These are phyloP conservation scores for Drechslerella coelobrocha DNA, from an alignment of 2,329 filamentous ascomycete genomes.

Conservation along the genomic window DNA sequence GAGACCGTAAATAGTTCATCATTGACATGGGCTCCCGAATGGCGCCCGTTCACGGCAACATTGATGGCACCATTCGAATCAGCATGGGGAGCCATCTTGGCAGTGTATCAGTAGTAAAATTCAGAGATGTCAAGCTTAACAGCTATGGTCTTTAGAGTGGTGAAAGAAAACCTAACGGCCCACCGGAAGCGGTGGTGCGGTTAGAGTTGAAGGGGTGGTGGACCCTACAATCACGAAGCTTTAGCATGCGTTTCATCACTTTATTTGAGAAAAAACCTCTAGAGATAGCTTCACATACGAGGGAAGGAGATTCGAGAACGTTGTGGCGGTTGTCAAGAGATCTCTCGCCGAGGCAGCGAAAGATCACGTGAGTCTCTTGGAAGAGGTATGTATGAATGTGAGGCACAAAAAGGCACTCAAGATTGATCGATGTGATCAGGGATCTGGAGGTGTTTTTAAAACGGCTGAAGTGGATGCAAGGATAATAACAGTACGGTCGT, in stretches of 20 bases:
- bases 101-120: constrained; percentile 8
- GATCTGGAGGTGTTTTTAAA: neutral
- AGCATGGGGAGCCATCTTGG: constrained; percentile 91
- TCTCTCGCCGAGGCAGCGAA: constrained; percentile 45
- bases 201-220: constrained; percentile 97
- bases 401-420: neutral
- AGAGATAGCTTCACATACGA: constrained; percentile 69
- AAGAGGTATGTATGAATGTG: neutral
- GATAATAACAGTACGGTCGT: too few species aligned
- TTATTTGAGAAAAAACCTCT: constrained; percentile 14
- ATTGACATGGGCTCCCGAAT: constrained; percentile 60
- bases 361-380: constrained; percentile 20
- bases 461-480: neutral
- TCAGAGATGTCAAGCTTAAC: neutral
- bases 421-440: neutral
- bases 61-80: constrained; percentile 57
- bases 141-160: constrained; percentile 18
- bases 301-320: constrained; percentile 98
- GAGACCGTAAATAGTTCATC: constrained; percentile 74
- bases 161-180: constrained; percentile 64
- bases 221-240: constrained; percentile 65
- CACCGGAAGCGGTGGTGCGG: constrained; percentile 86
- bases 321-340: constrained; percentile 70
- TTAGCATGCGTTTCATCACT: constrained; percentile 29
- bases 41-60: constrained; percentile 65